Evolutionary conservation across 139 green algal species (phyloP), one percentile per base, ranked within the genome.

Genomic region (Axilococcus clingmanii): DNA sequence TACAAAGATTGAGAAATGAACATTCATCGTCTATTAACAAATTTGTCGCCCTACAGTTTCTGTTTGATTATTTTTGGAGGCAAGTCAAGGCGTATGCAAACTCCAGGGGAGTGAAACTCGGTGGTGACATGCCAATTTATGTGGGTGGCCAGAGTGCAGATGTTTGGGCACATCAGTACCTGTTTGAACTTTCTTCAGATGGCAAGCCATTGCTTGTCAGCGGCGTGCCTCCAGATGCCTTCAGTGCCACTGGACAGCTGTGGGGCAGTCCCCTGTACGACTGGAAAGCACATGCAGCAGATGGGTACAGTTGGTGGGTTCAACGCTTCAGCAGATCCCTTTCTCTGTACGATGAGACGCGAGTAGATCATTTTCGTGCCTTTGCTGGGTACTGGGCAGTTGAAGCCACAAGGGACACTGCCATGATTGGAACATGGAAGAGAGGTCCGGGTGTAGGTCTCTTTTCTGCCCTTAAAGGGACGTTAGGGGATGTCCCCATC

Each of bases 51-150:
- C 63, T 85, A 34, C 91, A 98, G 73, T 97, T 91, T 69, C 61
- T 98, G 2, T 98, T 97, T 61, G 80, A 98, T 67, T 64, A 55
- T 38, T 89, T 96, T 74, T 98, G 91, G 91, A 69, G 63, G 40
- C 71, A 69, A 2, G 37, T 91, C 5, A 86, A 77, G 69, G 59
- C 74, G 3, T 96, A 96, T 47, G 91, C 91, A 23, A 96, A 96
- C 59, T 29, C 32, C 14, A 63, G 62, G 17, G 83, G 80, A 37
- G 75, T 98, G 47, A 72, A 77, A 34, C 79, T 98, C 50, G 69
- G 97, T 15, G 91, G 91, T 1, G 91, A 98, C 74, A 98, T 98
- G 81, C 91, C 91, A 58, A 98, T 98, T 76, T 98, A 98, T 62
- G 86, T 95, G 32, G 86, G 85, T 14, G 86, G 81, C 23, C 81